Evolutionary conservation across 495 filamentous ascomycete genomes (phyloP).

Genomic region (Talaromyces ruber): DNA sequence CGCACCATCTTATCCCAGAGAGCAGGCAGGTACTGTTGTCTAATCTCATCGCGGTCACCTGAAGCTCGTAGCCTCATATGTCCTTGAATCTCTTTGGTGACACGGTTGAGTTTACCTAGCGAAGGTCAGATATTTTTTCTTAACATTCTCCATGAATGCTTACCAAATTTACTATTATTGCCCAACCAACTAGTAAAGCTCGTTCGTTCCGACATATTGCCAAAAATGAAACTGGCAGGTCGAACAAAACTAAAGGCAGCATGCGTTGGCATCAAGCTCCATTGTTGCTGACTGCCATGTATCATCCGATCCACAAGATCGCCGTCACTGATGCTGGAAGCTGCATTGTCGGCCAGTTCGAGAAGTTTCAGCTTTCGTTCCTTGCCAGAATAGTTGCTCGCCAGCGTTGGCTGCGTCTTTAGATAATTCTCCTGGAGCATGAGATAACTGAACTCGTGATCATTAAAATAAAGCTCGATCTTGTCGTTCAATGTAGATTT

Average conservation of each 20-base stretch:
- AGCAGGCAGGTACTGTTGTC: conserved; percentile 86
- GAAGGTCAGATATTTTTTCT: conserved; percentile 10
- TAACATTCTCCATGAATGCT: not conserved
- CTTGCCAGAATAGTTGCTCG: conserved; percentile 48
- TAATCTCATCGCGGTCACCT: conserved; percentile 88
- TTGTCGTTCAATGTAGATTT: conserved; percentile 90
- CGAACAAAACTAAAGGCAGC: conserved; percentile 93
- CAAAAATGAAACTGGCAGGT: conserved; percentile 84
- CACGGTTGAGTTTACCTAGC: conserved; percentile 68
- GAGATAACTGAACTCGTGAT: conserved; percentile 90
- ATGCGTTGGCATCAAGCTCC: conserved; percentile 95
- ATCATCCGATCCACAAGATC: conserved; percentile 98
- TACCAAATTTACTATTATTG: conserved; percentile 83
- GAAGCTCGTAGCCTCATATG: conserved; percentile 91
- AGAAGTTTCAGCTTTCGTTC: conserved; percentile 70
- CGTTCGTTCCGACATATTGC: conserved; percentile 53
- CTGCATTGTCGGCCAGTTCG: conserved; percentile 77
- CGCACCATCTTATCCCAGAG: conserved; percentile 79
- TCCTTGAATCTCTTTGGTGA: conserved; percentile 88
- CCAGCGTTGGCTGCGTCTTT: conserved; percentile 60
- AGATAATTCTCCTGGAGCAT: conserved; percentile 99
- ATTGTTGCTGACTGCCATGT: conserved; percentile 94
- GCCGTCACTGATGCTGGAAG: conserved; percentile 92
- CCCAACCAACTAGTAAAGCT: conserved; percentile 86
- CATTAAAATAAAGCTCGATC: conserved; percentile 97